phyloP scores from a whole-genome alignment of 2,329 filamentous ascomycete genomes.

The Teratosphaeria zuluensis region DNA sequence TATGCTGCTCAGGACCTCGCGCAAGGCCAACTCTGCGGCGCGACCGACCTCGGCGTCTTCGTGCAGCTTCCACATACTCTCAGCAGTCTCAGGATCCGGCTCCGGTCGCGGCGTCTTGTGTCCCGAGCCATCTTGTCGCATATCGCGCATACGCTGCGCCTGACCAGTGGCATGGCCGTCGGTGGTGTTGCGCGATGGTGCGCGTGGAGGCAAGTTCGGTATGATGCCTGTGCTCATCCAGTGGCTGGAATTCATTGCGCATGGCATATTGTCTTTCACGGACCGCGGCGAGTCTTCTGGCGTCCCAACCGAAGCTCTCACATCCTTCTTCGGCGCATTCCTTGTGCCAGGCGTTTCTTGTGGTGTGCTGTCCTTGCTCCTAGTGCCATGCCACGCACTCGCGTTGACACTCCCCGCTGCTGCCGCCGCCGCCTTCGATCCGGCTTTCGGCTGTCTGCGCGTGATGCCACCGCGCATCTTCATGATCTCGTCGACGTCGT shows the following conservation, averaged over 20 bases:
- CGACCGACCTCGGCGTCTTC: slow-evolving; percentile 71
- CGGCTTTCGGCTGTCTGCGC: slow-evolving; percentile 62
- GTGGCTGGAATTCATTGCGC: slow-evolving; percentile 51
- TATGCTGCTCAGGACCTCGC: slow-evolving; percentile 72
- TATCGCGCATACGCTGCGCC: slow-evolving; percentile 19
- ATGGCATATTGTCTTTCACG: slow-evolving; percentile 21
- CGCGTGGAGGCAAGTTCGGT: slow-evolving; percentile 52
- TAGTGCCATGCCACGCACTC: slow-evolving; percentile 4
- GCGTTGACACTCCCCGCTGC: slow-evolving; percentile 2
- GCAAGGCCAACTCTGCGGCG: slow-evolving; percentile 73
- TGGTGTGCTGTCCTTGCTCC: slow-evolving; percentile 2
- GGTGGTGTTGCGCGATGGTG: slow-evolving; percentile 20
- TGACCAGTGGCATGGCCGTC: slow-evolving; percentile 18
- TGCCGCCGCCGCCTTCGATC: slow-evolving; percentile 11
- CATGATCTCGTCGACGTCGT: slow-evolving; percentile 81
- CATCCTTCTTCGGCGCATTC: slow-evolving; percentile 5
- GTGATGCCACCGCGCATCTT: slow-evolving; percentile 79
- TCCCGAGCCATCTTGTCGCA: slow-evolving; percentile 18
- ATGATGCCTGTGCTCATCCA: slow-evolving; percentile 75
- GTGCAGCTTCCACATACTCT: slow-evolving; percentile 33
- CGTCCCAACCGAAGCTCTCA: slow-evolving; percentile 32
- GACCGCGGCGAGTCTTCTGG: slow-evolving; percentile 7
- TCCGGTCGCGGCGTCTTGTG: slow-evolving; percentile 31
- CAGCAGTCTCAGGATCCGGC: slow-evolving; percentile 45
- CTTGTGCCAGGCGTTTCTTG: neutral